Percentiles rank a stretch among this genome's conserved stretches.
These are phyloP conservation scores for Ogataea salicorniae DNA, from an alignment of 805 yeast genomes.

Conservation along the genomic window DNA sequence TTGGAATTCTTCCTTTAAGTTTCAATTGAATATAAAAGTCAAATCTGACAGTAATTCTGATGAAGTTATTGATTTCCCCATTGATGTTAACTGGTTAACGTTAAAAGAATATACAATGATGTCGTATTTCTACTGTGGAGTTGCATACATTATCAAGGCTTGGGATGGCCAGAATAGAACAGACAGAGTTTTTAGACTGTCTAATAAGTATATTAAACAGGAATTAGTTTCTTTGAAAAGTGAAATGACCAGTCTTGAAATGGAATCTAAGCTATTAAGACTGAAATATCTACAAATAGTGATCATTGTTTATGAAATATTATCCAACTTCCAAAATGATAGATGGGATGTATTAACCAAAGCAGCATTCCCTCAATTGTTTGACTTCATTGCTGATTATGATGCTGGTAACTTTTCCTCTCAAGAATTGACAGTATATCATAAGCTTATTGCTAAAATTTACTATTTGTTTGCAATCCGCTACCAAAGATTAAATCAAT, in stretches of 20 bases:
- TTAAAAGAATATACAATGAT: conserved; percentile 38
- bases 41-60: background rate
- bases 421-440: conserved; percentile 36
- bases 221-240: conserved; percentile 16
- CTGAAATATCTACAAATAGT: conserved; percentile 28
- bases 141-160: conserved; percentile 33
- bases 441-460: conserved; percentile 33
- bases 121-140: conserved; percentile 39
- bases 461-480: conserved; percentile 37
- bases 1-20: conserved; percentile 7
- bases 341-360: conserved; percentile 6
- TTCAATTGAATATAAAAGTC: conserved; percentile 4
- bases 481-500: conserved; percentile 34
- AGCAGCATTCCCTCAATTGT: conserved; percentile 7
- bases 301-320: conserved; percentile 33
- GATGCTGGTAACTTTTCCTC: conserved; percentile 33
- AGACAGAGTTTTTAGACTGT: conserved; percentile 33
- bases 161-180: conserved; percentile 33
- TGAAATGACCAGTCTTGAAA: conserved; percentile 15
- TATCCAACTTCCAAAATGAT: conserved; percentile 31
- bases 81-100: conserved; percentile 36
- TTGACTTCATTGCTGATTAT: conserved; percentile 32
- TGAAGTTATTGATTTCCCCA: conserved; percentile 13
- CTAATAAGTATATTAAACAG: conserved; percentile 30
- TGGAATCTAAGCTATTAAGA: conserved; percentile 25